Evolutionary conservation across 495 filamentous ascomycete genomes (phyloP), one percentile per base, ranked within the genome.

Genomic region (Neurospora cerealis): DNA sequence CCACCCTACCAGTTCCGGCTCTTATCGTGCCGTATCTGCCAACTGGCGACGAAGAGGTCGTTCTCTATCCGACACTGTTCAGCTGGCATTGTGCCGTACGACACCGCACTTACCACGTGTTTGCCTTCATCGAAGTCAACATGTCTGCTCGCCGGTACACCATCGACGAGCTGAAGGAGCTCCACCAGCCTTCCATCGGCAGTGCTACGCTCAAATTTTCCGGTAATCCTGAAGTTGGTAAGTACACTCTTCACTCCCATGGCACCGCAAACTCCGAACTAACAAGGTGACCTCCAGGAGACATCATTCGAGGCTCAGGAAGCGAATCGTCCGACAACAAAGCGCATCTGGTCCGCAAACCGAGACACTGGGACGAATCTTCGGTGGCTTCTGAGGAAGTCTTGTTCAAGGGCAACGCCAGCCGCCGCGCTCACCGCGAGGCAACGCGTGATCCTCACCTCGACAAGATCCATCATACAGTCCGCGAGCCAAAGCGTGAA

Each of bases 91-190:
- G 46, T 39, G n/a, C 48, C 17, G 48, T 36, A 5, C 54, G 54
- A 3, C 77, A 79, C 60, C 80, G 81, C 10, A 76, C 76, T 9
- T 82, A 82, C 77, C 77, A 73, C 69, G 10, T 84, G 48, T 83
- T 81, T 71, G 82, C 79, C 15, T 79, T 72, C 41, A 42, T 83
- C 60, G 48, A 66, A 11, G n/a, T 54, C 74, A 73, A 48, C 28
- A 85, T 86, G 83, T 75, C 78, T 54, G 73, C 78, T 15, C 77
- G 78, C 1, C 79, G 70, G 0, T 86, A 86, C 62, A 80, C 73
- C 21, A 70, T 83, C 24, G 70, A 74, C 6, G 82, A 86, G 80
- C 83, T 86, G 4, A 69, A 84, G 8, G 44, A 69, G 54, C 78
- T 85, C 42, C 78, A 81, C 39, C 69, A 73, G 10, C 66, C 44